Evolutionary conservation across 2,329 filamentous ascomycete species (phyloP), one percentile per base, ranked within the genome.

Genomic region (Nemania sp.): DNA sequence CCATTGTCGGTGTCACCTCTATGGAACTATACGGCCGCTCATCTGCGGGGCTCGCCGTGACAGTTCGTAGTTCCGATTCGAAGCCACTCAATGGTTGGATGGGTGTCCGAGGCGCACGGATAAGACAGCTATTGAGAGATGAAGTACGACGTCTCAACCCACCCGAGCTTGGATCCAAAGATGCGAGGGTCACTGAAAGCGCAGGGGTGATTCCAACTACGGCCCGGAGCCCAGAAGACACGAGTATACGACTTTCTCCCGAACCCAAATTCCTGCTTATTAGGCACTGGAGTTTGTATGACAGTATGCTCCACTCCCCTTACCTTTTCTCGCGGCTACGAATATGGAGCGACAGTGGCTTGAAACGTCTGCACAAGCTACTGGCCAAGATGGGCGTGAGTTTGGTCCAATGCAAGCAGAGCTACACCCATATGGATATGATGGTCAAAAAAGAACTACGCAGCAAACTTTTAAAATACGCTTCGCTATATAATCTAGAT

Each of bases 401-500:
- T 71, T 80, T 98, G 39, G 90, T 89, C 5, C 94, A 99, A 77
- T 97, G 93, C 77, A 93, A 92, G 70, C 95, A 98, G 76, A 94
- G 88, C 73, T 99, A 98, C 73, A 92, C 92, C 0, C 95, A 99
- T 75, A 98, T 99, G 93, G 94, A 98, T 76, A 96, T 97, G 87
- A 89, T 96, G 75, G 80, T 99, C 35, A 99, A 98, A 77, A 88
- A 91, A 5, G 91, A 91, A 32, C 78, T 98, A 32, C 87, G 94
- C 43, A 86, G 91, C 49, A 91, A 96, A 61, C 82, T 99, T 1
- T 82, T 97, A 18, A 94, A 94, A 70, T 98, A 97, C 72, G 93
- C 93, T 0, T 92, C 92, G 1, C 83, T 96, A 62, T 99, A 98
- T 75, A 95, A 96, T 29, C 83, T 99, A 1, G 93, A 98, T 66